Base-by-base conservation (phyloP, 768 basidiomycete species). In the Trametes villosa region DNA sequence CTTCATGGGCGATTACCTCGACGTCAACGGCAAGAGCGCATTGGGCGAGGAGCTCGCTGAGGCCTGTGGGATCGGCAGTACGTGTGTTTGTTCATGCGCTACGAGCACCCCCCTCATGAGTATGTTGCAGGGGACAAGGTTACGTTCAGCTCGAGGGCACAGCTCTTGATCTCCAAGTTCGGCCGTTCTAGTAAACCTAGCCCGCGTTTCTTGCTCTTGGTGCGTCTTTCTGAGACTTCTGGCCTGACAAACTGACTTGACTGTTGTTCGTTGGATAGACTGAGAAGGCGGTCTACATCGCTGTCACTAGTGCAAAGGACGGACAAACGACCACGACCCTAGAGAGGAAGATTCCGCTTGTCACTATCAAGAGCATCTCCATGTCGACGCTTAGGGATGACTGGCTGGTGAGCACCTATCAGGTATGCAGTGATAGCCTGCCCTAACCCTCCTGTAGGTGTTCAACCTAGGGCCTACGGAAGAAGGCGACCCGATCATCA, bases 1-100 rank as follows among this genome's bases (percentile, higher is more conserved):
- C 60, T 99, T 96, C 74, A 85, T 90, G 84, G 97, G 97, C 8
- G 97, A 99, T 74, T 99, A 99, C 75, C 84, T 99, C 22, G 91
- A 94, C 68, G 76, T 98, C 34, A 96, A 93, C 56, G 91, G 90
- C 5, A 85, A 88, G 72, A 87, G 83, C 68, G 71, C 92, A 0
- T 76, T 95, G 4, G 95, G 94, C 2, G 83, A 86, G 66, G 86
- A 92, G 68, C 71, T 99, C 66, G 83, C 84, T 38, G 76, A 77
- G 20, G 87, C 85, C 29, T 94, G 91, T 69, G 84, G 85, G 1
- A 81, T 96, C 63, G 84, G 87, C 66, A 77, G 95, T 94, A 63
- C 70, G 88, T 34, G 22, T 61, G 11, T 30, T 26, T 27, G 54
- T 38, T 22, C 34, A 38, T 29, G 52, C 5, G 6, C 12, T 12